Evolutionary conservation across 2,329 filamentous ascomycete genomes (phyloP).

Genomic region (Arthrobotrys sinensis): DNA sequence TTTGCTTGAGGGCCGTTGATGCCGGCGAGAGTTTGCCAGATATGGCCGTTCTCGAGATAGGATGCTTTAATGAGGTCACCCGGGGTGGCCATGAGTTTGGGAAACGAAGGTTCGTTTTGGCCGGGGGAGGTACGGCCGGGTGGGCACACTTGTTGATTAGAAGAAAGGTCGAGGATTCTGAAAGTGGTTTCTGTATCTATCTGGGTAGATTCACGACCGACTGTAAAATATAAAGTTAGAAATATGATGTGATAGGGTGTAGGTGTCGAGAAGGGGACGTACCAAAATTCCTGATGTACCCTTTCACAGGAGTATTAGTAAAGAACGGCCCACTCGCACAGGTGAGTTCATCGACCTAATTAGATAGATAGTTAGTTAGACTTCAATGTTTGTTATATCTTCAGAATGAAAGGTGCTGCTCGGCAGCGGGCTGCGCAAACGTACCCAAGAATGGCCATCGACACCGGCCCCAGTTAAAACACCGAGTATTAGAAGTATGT

Average conservation of each 20-base stretch:
- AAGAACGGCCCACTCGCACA: conserved; percentile 60
- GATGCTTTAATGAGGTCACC: conserved; percentile 61
- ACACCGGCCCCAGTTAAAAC: conserved; percentile 41
- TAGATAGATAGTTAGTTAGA: neutral
- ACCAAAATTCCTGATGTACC: conserved; percentile 62
- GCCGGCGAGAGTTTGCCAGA: conserved; percentile 59
- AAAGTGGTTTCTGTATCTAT: conserved; percentile 55
- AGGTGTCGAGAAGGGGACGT: conserved; percentile 7
- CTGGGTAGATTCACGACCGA: conserved; percentile 53
- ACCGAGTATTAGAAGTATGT: conserved; percentile 27
- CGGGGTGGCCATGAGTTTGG: conserved; percentile 62
- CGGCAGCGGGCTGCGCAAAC: neutral
- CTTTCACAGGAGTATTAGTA: conserved; percentile 23
- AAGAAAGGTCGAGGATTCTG: conserved; percentile 55
- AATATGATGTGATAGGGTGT: neutral
- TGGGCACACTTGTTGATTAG: conserved; percentile 48
- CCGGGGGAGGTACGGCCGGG: conserved; percentile 39
- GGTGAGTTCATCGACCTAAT: conserved; percentile 61
- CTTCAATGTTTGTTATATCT: neutral
- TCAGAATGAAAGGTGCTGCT: neutral
- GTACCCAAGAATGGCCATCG: conserved; percentile 47
- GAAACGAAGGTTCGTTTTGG: conserved; percentile 41
- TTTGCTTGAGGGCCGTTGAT: conserved; percentile 47
- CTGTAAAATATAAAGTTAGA: conserved; percentile 36
- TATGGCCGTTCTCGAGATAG: conserved; percentile 64